These are phyloP conservation scores for Kluyveromyces siamensis DNA, from an alignment of 805 yeast genomes.

Conservation along the genomic window DNA sequence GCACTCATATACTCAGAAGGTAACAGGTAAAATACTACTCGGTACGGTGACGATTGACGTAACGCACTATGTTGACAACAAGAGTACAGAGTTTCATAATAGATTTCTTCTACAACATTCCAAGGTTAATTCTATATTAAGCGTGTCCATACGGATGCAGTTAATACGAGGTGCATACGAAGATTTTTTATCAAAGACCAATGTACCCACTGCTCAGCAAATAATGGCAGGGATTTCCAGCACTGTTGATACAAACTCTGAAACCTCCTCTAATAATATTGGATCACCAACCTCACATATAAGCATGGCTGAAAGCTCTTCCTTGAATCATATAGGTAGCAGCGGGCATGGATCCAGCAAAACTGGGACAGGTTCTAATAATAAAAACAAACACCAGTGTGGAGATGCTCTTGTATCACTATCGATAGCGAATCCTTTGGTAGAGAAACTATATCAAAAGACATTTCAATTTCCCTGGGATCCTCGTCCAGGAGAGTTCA, in stretches of 20 bases:
- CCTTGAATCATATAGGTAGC: background rate
- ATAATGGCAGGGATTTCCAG: background rate
- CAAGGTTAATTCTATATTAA: constrained; percentile 74
- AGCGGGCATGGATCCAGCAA: background rate
- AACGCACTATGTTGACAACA: constrained; percentile 53
- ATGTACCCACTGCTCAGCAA: background rate
- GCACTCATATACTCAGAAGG: constrained; percentile 19
- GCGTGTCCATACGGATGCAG: constrained; percentile 45
- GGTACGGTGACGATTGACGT: constrained; percentile 65
- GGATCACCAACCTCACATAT: background rate
- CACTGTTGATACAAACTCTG: background rate
- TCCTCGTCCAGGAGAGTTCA: constrained; percentile 42
- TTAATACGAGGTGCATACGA: constrained; percentile 30
- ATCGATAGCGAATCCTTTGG: constrained; percentile 38
- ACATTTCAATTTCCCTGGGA: constrained; percentile 59
- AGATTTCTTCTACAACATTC: constrained; percentile 68
- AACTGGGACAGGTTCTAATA: background rate
- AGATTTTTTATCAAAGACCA: constrained; percentile 16
- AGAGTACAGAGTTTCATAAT: constrained; percentile 42
- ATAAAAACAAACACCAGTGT: background rate
- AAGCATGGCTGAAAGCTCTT: background rate
- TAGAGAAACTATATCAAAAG: constrained; percentile 41
- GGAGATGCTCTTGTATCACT: constrained; percentile 6
- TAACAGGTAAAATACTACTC: constrained; percentile 36
- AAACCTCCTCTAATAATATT: background rate